Evolutionary conservation across 2,329 filamentous ascomycete species (phyloP).

Genomic region (Fusarium sp.): DNA sequence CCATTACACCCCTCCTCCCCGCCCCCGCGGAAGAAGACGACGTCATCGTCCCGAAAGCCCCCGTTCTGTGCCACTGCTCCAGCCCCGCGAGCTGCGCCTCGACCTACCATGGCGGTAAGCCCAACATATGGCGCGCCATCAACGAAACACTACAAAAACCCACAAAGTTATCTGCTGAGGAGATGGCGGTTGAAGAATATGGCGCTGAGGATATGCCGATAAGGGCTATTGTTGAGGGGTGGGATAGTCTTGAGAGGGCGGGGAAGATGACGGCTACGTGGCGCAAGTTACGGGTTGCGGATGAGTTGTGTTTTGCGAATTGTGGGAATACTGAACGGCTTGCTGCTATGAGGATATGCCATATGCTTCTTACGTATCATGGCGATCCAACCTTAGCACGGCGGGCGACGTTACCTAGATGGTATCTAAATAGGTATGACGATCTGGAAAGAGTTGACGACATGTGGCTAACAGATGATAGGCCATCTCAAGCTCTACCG

Average conservation of each 20-base stretch:
- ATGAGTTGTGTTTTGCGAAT: conserved; percentile 41
- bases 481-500: conserved; percentile 46
- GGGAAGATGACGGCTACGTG: conserved; percentile 46
- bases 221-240: conserved; percentile 45
- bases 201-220: conserved; percentile 44
- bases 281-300: conserved; percentile 44
- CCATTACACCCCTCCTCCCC: conserved; percentile 3
- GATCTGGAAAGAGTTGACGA: accelerated
- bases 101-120: neutral
- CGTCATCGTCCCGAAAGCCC: conserved; percentile 18
- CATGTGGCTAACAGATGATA: conserved; percentile 9
- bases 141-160: conserved; percentile 37
- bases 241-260: conserved; percentile 46
- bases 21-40: conserved; percentile 5
- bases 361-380: conserved; percentile 45
- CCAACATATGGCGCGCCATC: conserved; percentile 46
- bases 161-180: conserved; percentile 24
- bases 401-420: conserved; percentile 39
- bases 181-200: conserved; percentile 36
- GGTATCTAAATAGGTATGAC: conserved; percentile 48
- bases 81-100: conserved; percentile 11
- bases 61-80: conserved; percentile 22
- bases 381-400: conserved; percentile 42
- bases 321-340: conserved; percentile 42
- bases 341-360: conserved; percentile 44